Percentiles rank a stretch among this genome's conserved stretches.
These are phyloP conservation scores for Umbilicus rupestris DNA, from an alignment of 164 flowering plant species.

Conservation along the genomic window DNA sequence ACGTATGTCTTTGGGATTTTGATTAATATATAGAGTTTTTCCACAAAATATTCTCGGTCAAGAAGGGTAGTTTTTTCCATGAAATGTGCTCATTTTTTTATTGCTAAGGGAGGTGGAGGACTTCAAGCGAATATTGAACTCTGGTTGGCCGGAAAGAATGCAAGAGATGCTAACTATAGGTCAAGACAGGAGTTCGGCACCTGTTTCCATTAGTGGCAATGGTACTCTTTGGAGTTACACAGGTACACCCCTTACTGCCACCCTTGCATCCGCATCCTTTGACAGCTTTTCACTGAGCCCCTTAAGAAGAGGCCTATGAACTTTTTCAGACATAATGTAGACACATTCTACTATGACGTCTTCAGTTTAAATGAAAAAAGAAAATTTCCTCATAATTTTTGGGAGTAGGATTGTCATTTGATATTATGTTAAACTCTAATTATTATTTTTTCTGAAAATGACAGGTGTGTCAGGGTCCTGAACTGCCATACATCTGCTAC, in stretches of 20 bases:
- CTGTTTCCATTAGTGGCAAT: slow-evolving; percentile 36
- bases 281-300: too few species aligned
- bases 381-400: too few species aligned
- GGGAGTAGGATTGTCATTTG: too few species aligned
- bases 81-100: background rate
- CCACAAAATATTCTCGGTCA: background rate
- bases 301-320: too few species aligned
- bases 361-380: too few species aligned
- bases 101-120: slow-evolving; percentile 79
- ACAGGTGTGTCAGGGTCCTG: slow-evolving; percentile 1
- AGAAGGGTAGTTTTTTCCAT: background rate
- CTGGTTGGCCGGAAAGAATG: slow-evolving; percentile 78
- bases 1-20: background rate
- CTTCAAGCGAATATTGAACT: slow-evolving; percentile 72
- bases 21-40: background rate
- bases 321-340: too few species aligned
- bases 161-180: slow-evolving; percentile 59
- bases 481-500: background rate
- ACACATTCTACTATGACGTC: background rate
- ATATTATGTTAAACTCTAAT: background rate
- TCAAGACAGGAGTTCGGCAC: slow-evolving; percentile 34
- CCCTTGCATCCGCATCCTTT: background rate
- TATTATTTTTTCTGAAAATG: background rate
- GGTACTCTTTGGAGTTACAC: slow-evolving; percentile 36
- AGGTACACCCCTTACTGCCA: slow-evolving; percentile 20